A percentile compares a stretch with the other conserved stretches of the same genome.
These are phyloP conservation scores for Cryptococcus sp. DNA, from an alignment of 1,284 basidiomycete species.

Conservation along the genomic window DNA sequence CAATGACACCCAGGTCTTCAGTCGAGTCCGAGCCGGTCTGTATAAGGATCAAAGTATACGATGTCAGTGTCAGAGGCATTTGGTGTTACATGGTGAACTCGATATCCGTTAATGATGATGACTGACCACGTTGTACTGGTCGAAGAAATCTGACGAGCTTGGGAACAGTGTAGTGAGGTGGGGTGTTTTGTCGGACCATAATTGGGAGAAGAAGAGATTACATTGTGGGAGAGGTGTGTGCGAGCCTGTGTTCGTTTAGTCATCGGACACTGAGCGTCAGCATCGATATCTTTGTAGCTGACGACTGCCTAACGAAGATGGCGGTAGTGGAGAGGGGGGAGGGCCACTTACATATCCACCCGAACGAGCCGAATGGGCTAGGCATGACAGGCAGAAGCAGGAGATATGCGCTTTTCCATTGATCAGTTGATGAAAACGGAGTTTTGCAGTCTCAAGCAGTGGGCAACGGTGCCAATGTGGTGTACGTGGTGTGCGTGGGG, in stretches of 20 bases:
- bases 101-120: not conserved
- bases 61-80: not conserved
- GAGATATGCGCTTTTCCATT: no score
- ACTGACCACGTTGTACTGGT: slow-evolving; percentile 37
- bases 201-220: slow-evolving; percentile 54
- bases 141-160: slow-evolving; percentile 30
- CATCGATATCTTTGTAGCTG: no score
- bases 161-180: slow-evolving; percentile 42
- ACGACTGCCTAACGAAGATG: not conserved
- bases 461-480: no score
- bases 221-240: slow-evolving; percentile 52
- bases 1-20: slow-evolving; percentile 37
- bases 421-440: no score
- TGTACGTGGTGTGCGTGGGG: no score
- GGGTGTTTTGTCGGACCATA: slow-evolving; percentile 32
- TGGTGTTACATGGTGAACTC: not conserved
- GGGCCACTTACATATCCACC: slow-evolving; percentile 44
- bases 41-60: not conserved
- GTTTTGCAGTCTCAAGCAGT: no score
- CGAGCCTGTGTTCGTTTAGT: slow-evolving; percentile 27
- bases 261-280: not conserved
- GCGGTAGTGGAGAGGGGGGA: not conserved
- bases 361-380: slow-evolving; percentile 49
- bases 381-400: slow-evolving; percentile 24
- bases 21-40: slow-evolving; percentile 22